Evolutionary conservation across 352 stramenopile genomes (phyloP).

Genomic region (Globisporangium splendens): DNA sequence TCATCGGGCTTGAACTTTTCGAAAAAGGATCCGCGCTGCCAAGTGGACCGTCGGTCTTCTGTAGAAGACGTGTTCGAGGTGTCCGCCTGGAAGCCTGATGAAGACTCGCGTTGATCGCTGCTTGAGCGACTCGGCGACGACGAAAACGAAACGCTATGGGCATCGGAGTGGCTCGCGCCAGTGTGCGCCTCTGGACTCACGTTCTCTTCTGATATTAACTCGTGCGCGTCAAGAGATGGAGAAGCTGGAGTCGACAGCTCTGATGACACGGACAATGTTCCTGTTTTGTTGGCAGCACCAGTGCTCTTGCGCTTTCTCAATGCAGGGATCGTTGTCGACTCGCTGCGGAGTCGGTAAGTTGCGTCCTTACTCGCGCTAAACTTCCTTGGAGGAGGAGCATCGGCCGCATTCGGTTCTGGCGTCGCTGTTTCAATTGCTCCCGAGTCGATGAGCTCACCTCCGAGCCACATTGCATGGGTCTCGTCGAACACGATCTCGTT

Average conservation of each 20-base stretch:
- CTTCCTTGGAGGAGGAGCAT: constrained; percentile 9
- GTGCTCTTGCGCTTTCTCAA: constrained; percentile 6
- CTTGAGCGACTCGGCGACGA: constrained; percentile 13
- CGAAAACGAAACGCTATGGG: neutral
- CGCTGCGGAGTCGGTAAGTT: constrained; percentile 35
- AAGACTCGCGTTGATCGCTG: constrained; percentile 12
- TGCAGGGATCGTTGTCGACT: constrained; percentile 29
- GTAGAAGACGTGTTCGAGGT: constrained; percentile 12
- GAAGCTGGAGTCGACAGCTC: neutral
- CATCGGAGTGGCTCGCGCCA: neutral
- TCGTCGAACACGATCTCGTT: constrained; percentile 77
- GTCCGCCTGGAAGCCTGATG: constrained; percentile 9
- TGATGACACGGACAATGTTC: neutral
- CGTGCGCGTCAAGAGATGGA: neutral
- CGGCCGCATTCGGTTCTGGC: neutral
- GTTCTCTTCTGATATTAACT: neutral
- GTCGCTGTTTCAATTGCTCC: constrained; percentile 36
- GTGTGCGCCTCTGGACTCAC: neutral
- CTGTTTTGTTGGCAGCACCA: constrained; percentile 3
- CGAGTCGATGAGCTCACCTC: constrained; percentile 62
- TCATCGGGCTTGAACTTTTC: constrained; percentile 59
- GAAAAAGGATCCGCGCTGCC: constrained; percentile 36
- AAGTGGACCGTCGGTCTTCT: constrained; percentile 52
- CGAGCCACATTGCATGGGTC: constrained; percentile 68
- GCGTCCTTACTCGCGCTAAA: constrained; percentile 12